Conservation (phyloP, 1,139 yeast genomes). For the Meyerozyma carpophila region DNA sequence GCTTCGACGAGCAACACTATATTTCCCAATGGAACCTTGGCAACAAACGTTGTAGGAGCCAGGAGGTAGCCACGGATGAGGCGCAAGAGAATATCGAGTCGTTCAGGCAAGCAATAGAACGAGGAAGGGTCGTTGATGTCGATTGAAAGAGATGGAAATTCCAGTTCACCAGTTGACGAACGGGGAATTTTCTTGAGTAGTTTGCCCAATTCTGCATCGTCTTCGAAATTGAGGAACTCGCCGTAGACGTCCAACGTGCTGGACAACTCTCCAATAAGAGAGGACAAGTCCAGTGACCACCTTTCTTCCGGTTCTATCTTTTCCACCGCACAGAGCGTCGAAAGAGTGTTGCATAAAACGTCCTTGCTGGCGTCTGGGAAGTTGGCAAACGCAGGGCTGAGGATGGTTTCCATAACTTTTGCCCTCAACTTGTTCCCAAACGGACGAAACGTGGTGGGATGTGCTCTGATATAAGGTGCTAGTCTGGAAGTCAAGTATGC, state of each 20-base stretch:
- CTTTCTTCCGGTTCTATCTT: constrained; percentile 44
- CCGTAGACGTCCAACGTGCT: constrained; percentile 50
- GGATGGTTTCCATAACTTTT: constrained; percentile 35
- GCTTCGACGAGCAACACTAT: constrained; percentile 46
- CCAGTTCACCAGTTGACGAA: constrained; percentile 13
- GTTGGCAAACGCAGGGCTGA: constrained; percentile 18
- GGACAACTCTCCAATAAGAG: constrained; percentile 40
- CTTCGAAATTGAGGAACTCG: constrained; percentile 51
- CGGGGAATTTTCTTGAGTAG: constrained; percentile 31
- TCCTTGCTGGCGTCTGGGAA: constrained; percentile 35
- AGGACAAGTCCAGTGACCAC: constrained; percentile 42
- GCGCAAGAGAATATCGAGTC: constrained; percentile 42
- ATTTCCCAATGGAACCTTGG: constrained; percentile 53
- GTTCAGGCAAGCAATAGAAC: constrained; percentile 43
- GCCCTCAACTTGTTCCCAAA: constrained; percentile 57
- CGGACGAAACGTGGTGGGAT: constrained; percentile 81
- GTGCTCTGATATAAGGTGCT: constrained; percentile 44
- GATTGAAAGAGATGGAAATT: constrained; percentile 44
- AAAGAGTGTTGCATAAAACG: constrained; percentile 47
- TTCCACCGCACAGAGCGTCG: constrained; percentile 53
- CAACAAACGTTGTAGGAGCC: constrained; percentile 43
- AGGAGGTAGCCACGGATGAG: constrained; percentile 41
- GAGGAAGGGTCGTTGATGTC: constrained; percentile 55
- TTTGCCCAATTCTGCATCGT: constrained; percentile 42
- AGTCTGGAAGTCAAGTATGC: constrained; percentile 43